Base-by-base conservation (phyloP, 305 asterid species). In the Ajuga reptans region DNA sequence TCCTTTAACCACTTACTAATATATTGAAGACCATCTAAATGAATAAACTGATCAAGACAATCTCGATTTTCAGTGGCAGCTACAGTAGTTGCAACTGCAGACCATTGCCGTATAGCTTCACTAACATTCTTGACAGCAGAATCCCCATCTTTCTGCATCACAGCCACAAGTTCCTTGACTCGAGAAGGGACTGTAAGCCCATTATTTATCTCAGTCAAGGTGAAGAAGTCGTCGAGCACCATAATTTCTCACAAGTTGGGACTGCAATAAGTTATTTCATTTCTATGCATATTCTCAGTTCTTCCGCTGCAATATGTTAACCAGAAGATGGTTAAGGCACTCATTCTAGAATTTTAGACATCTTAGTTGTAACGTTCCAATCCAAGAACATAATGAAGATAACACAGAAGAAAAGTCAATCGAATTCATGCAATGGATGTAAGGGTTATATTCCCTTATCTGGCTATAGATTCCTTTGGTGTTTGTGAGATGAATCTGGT, bases 61-160 rank as follows among this genome's bases (percentile, higher is more conserved):
- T 87, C 96, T 77, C 78, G 68, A 67, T 81, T 87, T 62, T 87
- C 86, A 55, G 94, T 89, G 37, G 90, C 87, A 71, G 82, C 85
- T 78, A 89, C 65, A 55, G 84, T 84, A 60, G 79, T 75, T 53
- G 86, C 90, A 75, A 87, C 86, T 27, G 84, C 83, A 41, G 87
- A 81, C 92, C 94, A 82, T 75, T 84, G 92, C 80, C 85, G 77
- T 1, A 72, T 79, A 2, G 75, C 68, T 27, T 89, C 92, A 49
- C 72, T 70, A 43, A 57, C 73, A 76, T 77, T 82, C 61, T 79
- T 83, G 67, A 55, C 79, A 54, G 15, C 10, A 63, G 47, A 21
- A 57, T 81, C 80, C 60, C 74, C 79, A 66, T 81, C 89, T 66
- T 77, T 85, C 78, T 83, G 81, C 88, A 89, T 77, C 16, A 81